Conservation (phyloP, 495 filamentous ascomycete genomes). For the Letharia lupina region DNA sequence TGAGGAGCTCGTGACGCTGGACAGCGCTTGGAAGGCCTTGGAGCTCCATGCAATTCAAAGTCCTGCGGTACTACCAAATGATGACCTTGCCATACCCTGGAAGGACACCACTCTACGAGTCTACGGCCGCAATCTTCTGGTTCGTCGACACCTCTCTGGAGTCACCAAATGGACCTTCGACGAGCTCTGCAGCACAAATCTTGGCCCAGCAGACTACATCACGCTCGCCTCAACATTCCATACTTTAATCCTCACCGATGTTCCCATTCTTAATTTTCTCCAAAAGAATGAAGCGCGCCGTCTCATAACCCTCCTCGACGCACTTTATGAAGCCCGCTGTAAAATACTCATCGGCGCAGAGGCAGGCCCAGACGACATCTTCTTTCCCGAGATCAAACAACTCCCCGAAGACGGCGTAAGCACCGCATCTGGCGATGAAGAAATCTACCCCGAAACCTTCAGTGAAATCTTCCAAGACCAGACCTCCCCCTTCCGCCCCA, state of each 20-base stretch:
- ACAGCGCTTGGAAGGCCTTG: slow-evolving; percentile 11
- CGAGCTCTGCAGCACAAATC: slow-evolving; percentile 45
- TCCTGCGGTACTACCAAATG: not conserved
- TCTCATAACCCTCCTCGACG: slow-evolving; percentile 64
- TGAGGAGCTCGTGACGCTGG: not conserved
- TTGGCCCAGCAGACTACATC: slow-evolving; percentile 67
- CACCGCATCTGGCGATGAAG: slow-evolving; percentile 36
- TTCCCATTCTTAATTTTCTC: slow-evolving; percentile 47
- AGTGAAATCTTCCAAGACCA: slow-evolving; percentile 63
- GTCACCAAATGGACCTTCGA: slow-evolving; percentile 49
- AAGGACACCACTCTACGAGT: slow-evolving; percentile 41
- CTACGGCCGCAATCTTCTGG: slow-evolving; percentile 48
- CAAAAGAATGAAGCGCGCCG: slow-evolving; percentile 65
- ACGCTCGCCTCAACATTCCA: slow-evolving; percentile 61
- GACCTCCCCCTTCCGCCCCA: slow-evolving; percentile 61
- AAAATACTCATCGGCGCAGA: slow-evolving; percentile 51
- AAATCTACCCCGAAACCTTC: slow-evolving; percentile 54
- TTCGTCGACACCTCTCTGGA: slow-evolving; percentile 43
- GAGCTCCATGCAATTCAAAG: not conserved
- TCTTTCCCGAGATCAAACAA: slow-evolving; percentile 51
- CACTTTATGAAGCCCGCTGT: slow-evolving; percentile 61
- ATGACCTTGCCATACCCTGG: slow-evolving; percentile 32
- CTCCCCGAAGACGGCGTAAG: slow-evolving; percentile 2
- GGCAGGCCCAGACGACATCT: slow-evolving; percentile 54
- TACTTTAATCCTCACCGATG: slow-evolving; percentile 53